phyloP scores from a whole-genome alignment of 164 flowering plant species.

The Dillenia turbinata region DNA sequence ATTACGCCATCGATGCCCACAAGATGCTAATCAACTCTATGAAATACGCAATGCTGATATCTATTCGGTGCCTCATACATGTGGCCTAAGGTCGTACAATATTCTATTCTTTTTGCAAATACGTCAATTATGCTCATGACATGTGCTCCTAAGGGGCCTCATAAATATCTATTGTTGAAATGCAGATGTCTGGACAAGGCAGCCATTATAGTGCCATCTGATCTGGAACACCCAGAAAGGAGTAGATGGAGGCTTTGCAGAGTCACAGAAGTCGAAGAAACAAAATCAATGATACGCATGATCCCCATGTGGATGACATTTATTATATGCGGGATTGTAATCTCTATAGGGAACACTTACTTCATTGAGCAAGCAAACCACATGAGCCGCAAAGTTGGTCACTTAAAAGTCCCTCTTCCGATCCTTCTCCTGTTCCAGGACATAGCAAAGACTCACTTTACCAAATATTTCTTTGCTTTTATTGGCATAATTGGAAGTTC shows the following conservation, averaged over 20 bases:
- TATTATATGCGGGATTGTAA: slow-evolving; percentile 26
- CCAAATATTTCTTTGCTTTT: background rate
- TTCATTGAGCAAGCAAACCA: slow-evolving; percentile 40
- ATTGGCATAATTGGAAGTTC: background rate
- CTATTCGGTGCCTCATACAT: slow-evolving; percentile 13
- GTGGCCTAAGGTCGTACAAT: background rate
- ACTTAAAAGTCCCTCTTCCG: slow-evolving; percentile 24
- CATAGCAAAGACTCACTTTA: background rate
- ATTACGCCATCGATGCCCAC: slow-evolving; percentile 11
- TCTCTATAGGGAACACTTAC: slow-evolving; percentile 37
- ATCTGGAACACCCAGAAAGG: slow-evolving; percentile 13
- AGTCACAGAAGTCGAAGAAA: slow-evolving; percentile 32
- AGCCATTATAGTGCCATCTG: slow-evolving; percentile 22
- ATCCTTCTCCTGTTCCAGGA: slow-evolving; percentile 9
- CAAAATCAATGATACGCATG: slow-evolving; percentile 27
- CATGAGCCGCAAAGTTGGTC: slow-evolving; percentile 31
- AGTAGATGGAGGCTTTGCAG: slow-evolving; percentile 33
- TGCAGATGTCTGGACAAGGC: slow-evolving; percentile 40
- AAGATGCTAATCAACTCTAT: slow-evolving; percentile 19
- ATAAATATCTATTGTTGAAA: background rate
- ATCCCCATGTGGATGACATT: slow-evolving; percentile 36
- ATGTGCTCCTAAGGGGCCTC: no score
- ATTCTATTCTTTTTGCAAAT: no score
- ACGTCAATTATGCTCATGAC: no score
- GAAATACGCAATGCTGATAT: slow-evolving; percentile 2